phyloP scores from a whole-genome alignment of 805 yeast genomes.

The Cyberlindnera mycetangii region DNA sequence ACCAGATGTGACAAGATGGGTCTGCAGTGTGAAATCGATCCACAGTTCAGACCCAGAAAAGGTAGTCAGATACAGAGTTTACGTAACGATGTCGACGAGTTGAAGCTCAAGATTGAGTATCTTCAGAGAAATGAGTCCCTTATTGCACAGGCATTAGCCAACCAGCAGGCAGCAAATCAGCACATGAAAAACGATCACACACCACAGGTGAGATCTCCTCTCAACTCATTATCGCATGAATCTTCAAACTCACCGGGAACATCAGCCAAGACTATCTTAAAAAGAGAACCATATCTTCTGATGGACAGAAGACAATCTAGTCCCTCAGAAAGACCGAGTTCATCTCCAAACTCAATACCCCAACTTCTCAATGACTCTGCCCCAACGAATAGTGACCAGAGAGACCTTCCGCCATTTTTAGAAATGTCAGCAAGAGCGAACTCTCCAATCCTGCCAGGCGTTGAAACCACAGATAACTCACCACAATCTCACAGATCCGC shows the following conservation, averaged over 20 bases:
- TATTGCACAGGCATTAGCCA: constrained; percentile 57
- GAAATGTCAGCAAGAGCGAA: constrained; percentile 40
- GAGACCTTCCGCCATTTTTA: constrained; percentile 40
- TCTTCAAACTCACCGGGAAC: constrained; percentile 20
- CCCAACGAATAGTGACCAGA: constrained; percentile 34
- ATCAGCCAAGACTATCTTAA: constrained; percentile 42
- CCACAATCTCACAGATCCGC: constrained; percentile 26
- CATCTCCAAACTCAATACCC: constrained; percentile 29
- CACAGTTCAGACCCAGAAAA: constrained; percentile 85
- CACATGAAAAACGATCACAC: constrained; percentile 15
- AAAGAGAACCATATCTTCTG: constrained; percentile 43
- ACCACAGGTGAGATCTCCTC: constrained; percentile 23
- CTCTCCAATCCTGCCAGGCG: constrained; percentile 14
- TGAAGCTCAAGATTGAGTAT: constrained; percentile 68
- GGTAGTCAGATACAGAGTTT: constrained; percentile 86
- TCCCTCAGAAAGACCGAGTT: constrained; percentile 24
- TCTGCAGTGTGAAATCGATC: constrained; percentile 82
- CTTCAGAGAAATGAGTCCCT: constrained; percentile 63
- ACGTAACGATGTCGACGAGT: constrained; percentile 80
- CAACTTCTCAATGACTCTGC: constrained; percentile 42
- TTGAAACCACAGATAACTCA: constrained; percentile 15
- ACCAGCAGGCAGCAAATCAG: constrained; percentile 12
- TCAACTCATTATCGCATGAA: constrained; percentile 11
- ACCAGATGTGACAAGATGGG: constrained; percentile 79
- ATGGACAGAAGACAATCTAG: constrained; percentile 31